phyloP scores from a whole-genome alignment of 2,329 filamentous ascomycete species.

The Fusarium cyanostomum region DNA sequence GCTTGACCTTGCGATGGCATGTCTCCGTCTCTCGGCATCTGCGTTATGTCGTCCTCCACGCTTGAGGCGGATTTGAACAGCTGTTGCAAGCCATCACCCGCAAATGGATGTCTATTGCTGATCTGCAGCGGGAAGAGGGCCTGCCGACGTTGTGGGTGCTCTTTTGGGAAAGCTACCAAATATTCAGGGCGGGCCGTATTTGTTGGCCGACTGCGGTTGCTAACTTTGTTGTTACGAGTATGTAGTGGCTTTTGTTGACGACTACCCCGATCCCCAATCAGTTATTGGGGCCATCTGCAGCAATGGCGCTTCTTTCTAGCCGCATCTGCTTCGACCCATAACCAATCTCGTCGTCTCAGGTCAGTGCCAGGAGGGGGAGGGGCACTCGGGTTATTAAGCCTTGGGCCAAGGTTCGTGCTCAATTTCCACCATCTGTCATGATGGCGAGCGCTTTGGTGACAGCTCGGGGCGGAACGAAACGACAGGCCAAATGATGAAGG shows the following conservation, averaged over 20 bases:
- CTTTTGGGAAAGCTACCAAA: not conserved
- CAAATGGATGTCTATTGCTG: not conserved
- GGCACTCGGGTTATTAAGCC: constrained; percentile 25
- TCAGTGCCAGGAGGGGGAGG: constrained; percentile 29
- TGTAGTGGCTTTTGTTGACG: constrained; percentile 2
- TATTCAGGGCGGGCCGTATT: not conserved
- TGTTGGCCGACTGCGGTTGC: not conserved
- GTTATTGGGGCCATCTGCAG: constrained; percentile 31
- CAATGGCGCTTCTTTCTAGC: constrained; percentile 40
- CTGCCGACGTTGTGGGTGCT: not conserved
- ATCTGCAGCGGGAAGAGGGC: not conserved
- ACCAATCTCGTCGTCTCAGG: constrained; percentile 42
- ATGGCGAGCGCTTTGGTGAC: constrained; percentile 1
- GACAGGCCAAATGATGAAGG: constrained; percentile 7
- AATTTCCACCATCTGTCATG: constrained; percentile 20
- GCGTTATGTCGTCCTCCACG: constrained; percentile 4
- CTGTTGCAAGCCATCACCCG: constrained; percentile 6
- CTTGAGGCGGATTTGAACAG: constrained; percentile 5
- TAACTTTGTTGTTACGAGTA: constrained; percentile 7
- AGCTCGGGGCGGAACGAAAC: constrained; percentile 24
- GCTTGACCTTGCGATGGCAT: constrained; percentile 3
- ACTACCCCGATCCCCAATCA: constrained; percentile 26
- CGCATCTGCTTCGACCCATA: constrained; percentile 37
- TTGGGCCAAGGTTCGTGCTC: constrained; percentile 1
- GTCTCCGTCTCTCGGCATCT: constrained; percentile 12